Conservation (phyloP, 2,329 filamentous ascomycete genomes). For the Cytospora piceae region DNA sequence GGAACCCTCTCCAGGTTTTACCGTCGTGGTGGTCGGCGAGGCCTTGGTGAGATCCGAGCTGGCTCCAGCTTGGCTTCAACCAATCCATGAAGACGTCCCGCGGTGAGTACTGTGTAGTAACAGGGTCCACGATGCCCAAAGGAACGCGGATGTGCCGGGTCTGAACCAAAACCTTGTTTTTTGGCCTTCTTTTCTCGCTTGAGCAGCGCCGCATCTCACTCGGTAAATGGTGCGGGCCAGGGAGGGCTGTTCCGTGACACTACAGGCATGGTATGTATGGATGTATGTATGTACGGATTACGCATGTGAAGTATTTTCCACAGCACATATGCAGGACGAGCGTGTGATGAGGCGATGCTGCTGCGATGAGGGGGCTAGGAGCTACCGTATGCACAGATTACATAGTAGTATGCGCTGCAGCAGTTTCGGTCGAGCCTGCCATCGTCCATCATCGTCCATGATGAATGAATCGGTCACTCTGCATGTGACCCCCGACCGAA, state of each 20-base stretch:
- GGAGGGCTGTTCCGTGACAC: neutral
- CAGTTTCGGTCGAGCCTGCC: neutral
- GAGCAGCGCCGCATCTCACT: neutral
- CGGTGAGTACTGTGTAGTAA: neutral
- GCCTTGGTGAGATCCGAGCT: conserved; percentile 5
- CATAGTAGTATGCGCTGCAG: conserved; percentile 6
- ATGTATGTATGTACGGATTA: too few species aligned
- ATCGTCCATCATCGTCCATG: neutral
- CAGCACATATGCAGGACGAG: neutral
- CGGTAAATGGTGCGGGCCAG: neutral
- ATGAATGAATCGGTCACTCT: neutral
- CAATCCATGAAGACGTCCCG: neutral
- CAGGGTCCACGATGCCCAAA: neutral
- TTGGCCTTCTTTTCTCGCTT: neutral
- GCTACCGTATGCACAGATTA: neutral
- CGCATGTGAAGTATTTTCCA: too few species aligned
- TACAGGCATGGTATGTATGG: too few species aligned
- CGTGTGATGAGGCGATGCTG: neutral
- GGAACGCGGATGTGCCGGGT: neutral
- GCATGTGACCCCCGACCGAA: conserved; percentile 13
- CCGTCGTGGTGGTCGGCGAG: conserved; percentile 2
- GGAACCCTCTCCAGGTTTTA: neutral
- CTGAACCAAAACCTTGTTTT: neutral
- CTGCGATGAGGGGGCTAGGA: neutral
- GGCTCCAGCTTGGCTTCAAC: neutral